These are phyloP conservation scores for Pelagomonas calceolata DNA, from an alignment of 108 stramenopile genomes.

Conservation along the genomic window DNA sequence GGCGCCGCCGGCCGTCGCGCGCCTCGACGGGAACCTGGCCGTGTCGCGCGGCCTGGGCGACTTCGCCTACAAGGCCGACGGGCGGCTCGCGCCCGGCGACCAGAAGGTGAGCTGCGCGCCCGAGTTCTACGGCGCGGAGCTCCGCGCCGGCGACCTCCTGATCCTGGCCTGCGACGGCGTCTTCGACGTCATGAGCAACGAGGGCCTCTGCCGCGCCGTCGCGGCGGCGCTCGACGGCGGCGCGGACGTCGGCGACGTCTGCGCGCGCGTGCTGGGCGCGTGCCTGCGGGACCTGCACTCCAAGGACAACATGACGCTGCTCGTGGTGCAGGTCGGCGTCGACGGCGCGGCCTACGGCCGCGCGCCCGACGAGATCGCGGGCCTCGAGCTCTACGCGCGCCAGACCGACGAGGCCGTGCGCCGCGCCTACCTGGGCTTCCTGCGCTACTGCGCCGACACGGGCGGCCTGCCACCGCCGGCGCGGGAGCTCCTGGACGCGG, in stretches of 20 bases:
- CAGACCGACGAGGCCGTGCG: neutral
- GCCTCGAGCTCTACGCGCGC: neutral
- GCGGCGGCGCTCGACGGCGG: neutral
- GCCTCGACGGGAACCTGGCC: slow-evolving; percentile 83
- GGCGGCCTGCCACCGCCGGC: no score
- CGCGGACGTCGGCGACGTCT: slow-evolving; percentile 7
- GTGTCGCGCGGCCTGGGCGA: slow-evolving; percentile 77
- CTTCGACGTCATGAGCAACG: slow-evolving; percentile 52
- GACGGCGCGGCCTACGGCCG: neutral
- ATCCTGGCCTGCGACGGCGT: slow-evolving; percentile 56
- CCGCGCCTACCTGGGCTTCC: neutral
- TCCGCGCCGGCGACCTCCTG: slow-evolving; percentile 60
- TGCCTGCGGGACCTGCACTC: slow-evolving; percentile 25
- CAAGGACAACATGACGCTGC: slow-evolving; percentile 43
- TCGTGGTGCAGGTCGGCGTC: slow-evolving; percentile 12
- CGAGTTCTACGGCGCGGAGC: slow-evolving; percentile 42
- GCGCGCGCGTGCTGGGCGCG: slow-evolving; percentile 53
- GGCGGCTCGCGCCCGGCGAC: slow-evolving; percentile 35
- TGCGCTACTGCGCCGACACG: neutral
- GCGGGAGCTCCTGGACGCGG: no score
- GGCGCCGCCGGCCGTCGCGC: slow-evolving; percentile 23
- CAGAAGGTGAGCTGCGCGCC: slow-evolving; percentile 79
- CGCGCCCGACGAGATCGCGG: neutral
- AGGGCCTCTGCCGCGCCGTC: slow-evolving; percentile 20
- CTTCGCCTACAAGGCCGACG: slow-evolving; percentile 63